A percentile compares a stretch with the other conserved stretches of the same genome.
Conservation (phyloP, 768 basidiomycete species). For the Leccinum subgranulosum region DNA sequence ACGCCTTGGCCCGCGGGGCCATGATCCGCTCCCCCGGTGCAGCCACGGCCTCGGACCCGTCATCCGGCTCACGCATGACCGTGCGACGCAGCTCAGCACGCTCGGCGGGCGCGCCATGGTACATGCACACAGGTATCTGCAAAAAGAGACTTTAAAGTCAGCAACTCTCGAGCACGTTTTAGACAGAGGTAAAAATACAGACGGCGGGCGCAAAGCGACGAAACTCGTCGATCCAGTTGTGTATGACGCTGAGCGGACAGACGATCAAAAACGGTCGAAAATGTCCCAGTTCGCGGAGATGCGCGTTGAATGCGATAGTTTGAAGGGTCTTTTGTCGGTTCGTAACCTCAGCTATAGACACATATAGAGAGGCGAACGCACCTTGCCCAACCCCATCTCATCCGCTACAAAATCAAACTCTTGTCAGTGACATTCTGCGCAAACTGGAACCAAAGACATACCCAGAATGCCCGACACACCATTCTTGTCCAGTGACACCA, state of each 20-base stretch:
- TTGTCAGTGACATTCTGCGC: constrained; percentile 4
- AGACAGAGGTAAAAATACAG: constrained; percentile 30
- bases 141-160: background rate
- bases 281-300: constrained; percentile 72
- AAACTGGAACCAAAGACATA: constrained; percentile 32
- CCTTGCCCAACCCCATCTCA: constrained; percentile 94
- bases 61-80: constrained; percentile 41
- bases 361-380: constrained; percentile 16
- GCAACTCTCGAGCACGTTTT: background rate
- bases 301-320: constrained; percentile 90
- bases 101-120: constrained; percentile 81
- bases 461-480: constrained; percentile 80
- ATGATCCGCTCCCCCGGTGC: constrained; percentile 23
- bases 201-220: constrained; percentile 78
- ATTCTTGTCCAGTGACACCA: constrained; percentile 84
- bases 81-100: constrained; percentile 76
- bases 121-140: constrained; percentile 85
- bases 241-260: constrained; percentile 88
- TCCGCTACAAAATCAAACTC: constrained; percentile 54
- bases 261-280: constrained; percentile 82
- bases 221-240: constrained; percentile 90
- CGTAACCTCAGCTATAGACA: background rate
- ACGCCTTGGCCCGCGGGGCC: constrained; percentile 17
- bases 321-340: constrained; percentile 71
- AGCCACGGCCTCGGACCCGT: constrained; percentile 21